Evolutionary conservation across 331 rosid genomes (phyloP), one percentile per base, ranked within the genome.

Genomic region (Acacia pycnantha): DNA sequence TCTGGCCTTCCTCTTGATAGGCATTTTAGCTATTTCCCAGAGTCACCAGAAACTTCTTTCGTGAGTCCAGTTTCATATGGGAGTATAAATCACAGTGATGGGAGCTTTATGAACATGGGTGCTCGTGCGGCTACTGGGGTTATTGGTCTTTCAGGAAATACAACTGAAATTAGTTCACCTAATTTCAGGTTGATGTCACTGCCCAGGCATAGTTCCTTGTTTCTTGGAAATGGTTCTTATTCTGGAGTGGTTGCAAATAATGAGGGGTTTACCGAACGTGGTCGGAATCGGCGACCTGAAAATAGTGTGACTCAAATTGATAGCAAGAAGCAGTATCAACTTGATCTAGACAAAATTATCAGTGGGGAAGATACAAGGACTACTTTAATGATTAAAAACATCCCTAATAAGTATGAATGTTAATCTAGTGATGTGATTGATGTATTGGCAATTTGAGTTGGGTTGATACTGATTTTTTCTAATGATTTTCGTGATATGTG

Each of bases 371-470:
- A 91, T 85, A 44, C 78, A 71, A 91, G 96, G 88, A 90, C 96
- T 70, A 91, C 96, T 56, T 86, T 91, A 81, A 91, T 91, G 96
- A 87, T 91, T 19, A 91, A 91, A 85, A 91, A 91, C 77, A 91
- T 91, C 77, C 96, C 96, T 71, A 91, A 91, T 33, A 91, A 91
- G 96, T 91, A 90, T 78, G 88, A 79, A 65, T 3, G 41, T 16
- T 19, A 14, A 68, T 40, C 70, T 53, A 40, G 22, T 53, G 64
- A 53, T 27, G 53, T 56, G 48, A 22, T 31, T 31, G 26, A 58
- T 24, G 18, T 62, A 50, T 21, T 33, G 24, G 59, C 58, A 27
- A 35, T 37, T 54, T 43, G 48, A 56, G 24, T 16, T 11, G 51
- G 43, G 33, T 18, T 35, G 50, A 54, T 40, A 51, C 35, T 64